Evolutionary conservation across 2,329 filamentous ascomycete genomes (phyloP).

Genomic region (Eutypa lata): DNA sequence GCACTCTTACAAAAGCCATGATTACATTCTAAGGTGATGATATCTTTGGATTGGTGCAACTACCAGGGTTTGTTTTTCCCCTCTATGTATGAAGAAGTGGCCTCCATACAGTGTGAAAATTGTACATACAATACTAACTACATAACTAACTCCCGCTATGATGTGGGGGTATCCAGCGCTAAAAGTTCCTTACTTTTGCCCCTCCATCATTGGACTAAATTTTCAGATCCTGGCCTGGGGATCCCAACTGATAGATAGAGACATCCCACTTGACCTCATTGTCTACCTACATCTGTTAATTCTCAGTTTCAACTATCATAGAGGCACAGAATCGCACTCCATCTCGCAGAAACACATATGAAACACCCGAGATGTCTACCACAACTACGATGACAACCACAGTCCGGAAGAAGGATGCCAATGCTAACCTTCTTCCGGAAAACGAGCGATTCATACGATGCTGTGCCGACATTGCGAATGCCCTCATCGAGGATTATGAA

Average conservation of each 20-base stretch:
- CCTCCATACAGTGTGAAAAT: neutral
- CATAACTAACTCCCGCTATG: neutral
- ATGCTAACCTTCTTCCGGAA: slow-evolving; percentile 77
- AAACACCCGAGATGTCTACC: slow-evolving; percentile 47
- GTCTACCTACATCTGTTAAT: too few relatives aligned
- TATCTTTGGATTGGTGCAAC: too few relatives aligned
- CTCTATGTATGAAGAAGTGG: too few relatives aligned
- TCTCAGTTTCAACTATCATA: too few relatives aligned
- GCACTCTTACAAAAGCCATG: too few relatives aligned
- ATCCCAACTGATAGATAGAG: neutral
- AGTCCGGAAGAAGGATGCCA: slow-evolving; percentile 66
- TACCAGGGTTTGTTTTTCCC: too few relatives aligned
- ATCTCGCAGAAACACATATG: slow-evolving; percentile 3
- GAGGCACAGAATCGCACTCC: too few relatives aligned
- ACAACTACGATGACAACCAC: slow-evolving; percentile 62
- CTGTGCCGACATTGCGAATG: slow-evolving; percentile 92
- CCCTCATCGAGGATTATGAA: slow-evolving; percentile 92
- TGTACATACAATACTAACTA: neutral
- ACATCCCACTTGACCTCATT: neutral
- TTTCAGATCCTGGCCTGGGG: neutral
- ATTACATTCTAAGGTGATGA: too few relatives aligned
- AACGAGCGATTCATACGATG: slow-evolving; percentile 92
- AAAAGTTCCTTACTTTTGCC: neutral
- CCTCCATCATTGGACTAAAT: neutral
- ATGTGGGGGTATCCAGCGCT: neutral